Evolutionary conservation across 768 basidiomycete genomes (phyloP).

Genomic region (Naematelia aurantialba): DNA sequence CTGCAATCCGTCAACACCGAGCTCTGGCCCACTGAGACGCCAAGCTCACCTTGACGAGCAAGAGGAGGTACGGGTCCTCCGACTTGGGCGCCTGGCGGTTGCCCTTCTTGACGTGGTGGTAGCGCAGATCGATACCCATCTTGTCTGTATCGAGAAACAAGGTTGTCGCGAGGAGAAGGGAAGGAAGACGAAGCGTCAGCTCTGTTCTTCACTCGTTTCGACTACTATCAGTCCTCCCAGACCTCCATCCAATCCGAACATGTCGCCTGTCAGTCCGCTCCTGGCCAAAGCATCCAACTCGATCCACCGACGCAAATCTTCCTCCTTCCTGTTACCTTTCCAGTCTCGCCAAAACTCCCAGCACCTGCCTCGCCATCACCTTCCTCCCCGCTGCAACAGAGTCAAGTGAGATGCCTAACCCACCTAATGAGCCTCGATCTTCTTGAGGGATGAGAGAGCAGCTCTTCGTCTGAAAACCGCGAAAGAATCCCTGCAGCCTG

Average conservation of each 20-base stretch:
- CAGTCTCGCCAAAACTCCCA: not conserved
- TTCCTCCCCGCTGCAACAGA: not conserved
- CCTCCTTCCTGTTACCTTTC: not conserved
- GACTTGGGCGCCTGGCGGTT: constrained; percentile 90
- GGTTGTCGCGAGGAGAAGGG: not conserved
- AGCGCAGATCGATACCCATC: constrained; percentile 88
- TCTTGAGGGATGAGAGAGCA: not conserved
- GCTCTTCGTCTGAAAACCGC: not conserved
- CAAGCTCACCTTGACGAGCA: constrained; percentile 84
- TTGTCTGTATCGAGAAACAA: constrained; percentile 15
- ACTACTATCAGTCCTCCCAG: not conserved
- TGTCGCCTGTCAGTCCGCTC: too few relatives aligned
- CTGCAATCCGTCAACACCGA: constrained; percentile 53
- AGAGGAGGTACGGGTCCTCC: constrained; percentile 97
- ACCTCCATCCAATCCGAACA: too few relatives aligned
- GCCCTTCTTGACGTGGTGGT: constrained; percentile 99
- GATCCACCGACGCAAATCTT: not conserved
- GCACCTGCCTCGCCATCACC: not conserved
- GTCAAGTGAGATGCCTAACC: not conserved
- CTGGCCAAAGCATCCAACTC: too few relatives aligned
- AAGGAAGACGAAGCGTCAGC: constrained; percentile 2
- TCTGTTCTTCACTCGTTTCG: not conserved
- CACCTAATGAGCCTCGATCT: not conserved
- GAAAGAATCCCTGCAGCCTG: not conserved
- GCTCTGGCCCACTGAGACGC: not conserved